Conservation (phyloP, 495 filamentous ascomycete species). For the Aspergillus homomorphus region DNA sequence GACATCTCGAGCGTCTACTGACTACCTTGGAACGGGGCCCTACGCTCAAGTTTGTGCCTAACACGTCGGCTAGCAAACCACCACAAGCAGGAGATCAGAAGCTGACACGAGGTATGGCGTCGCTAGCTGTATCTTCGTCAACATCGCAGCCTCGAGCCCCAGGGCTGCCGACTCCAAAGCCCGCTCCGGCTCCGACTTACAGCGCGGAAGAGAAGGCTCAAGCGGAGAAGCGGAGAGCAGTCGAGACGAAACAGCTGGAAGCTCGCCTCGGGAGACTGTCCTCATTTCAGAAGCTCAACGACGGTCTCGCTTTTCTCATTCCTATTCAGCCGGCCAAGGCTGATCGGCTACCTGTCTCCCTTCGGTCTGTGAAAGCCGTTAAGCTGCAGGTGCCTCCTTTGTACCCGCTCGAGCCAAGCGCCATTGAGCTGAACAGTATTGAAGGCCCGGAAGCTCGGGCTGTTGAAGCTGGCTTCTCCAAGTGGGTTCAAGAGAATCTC, state of each 20-base stretch:
- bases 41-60: conserved; percentile 74
- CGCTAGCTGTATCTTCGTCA: conserved; percentile 3
- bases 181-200: conserved; percentile 35
- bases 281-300: conserved; percentile 64
- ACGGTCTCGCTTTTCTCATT: conserved; percentile 68
- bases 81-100: conserved; percentile 46
- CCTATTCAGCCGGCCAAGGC: conserved; percentile 67
- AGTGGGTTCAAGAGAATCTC: conserved; percentile 53
- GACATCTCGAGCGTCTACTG: conserved; percentile 68
- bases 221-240: conserved; percentile 61
- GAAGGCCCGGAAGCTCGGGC: conserved; percentile 56
- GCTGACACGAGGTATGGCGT: conserved; percentile 37
- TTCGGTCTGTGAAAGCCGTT: conserved; percentile 62
- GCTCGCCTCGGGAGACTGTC: conserved; percentile 69
- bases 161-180: background rate
- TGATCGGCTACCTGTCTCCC: conserved; percentile 55
- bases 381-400: conserved; percentile 67
- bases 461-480: conserved; percentile 63
- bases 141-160: background rate
- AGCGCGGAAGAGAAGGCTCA: conserved; percentile 55
- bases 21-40: conserved; percentile 68
- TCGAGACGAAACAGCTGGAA: conserved; percentile 72
- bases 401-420: conserved; percentile 70
- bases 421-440: conserved; percentile 63
- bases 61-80: conserved; percentile 32